A percentile compares a stretch with the other conserved stretches of the same genome.
Evolutionary conservation across 208 protist species (phyloP).

Genomic region (Acanthamoeba healyi): DNA sequence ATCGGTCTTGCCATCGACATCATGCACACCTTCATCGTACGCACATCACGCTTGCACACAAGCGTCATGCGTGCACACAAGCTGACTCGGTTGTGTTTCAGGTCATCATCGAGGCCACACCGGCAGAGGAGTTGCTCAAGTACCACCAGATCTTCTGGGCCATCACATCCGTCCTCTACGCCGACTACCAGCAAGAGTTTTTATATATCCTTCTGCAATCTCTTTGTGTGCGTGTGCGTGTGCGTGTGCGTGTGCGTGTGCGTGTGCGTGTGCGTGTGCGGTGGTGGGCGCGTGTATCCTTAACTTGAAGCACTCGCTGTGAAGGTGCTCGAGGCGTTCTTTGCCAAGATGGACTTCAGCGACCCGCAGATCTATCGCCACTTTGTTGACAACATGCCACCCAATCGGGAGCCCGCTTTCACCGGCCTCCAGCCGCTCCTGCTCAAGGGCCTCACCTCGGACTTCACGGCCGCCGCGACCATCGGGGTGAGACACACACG

Average conservation of each 20-base stretch:
- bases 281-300: not conserved
- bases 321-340: conserved; percentile 48
- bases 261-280: not conserved
- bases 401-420: not conserved
- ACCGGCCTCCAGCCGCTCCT: conserved; percentile 9
- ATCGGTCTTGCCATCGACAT: conserved; percentile 65
- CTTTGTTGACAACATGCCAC: conserved; percentile 23
- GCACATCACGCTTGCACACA: not conserved
- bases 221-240: not conserved
- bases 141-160: conserved; percentile 66
- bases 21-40: conserved; percentile 66
- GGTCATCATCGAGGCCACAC: conserved; percentile 41
- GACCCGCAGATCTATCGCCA: not conserved
- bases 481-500: not conserved
- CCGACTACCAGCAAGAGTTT: conserved; percentile 60
- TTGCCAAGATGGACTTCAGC: conserved; percentile 24
- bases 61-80: not conserved
- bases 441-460: conserved; percentile 48
- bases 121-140: not conserved
- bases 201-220: conserved; percentile 24
- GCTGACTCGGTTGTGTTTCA: not conserved
- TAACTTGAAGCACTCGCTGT: conserved; percentile 4
- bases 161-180: conserved; percentile 1
- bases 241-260: not conserved
- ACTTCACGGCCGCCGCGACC: conserved; percentile 5